A percentile compares a stretch with the other conserved stretches of the same genome.
Conservation (phyloP, 176 grass and related monocot genomes). For the maize (Zea mays) region Zm-B73-REFERENCE-NAM-5.0 NC_050097.1:6896501-6897000, state of each 20-base stretch:
- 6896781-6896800: conserved; percentile 27
- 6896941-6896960: background rate
- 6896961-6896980: background rate
- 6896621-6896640: no score
- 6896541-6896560: no score
- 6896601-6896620: no score
- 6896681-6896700: background rate
- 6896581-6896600: no score
- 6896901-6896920: background rate
- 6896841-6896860: background rate
- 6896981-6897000: background rate
- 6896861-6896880: background rate
- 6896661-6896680: no score
- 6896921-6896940: background rate
- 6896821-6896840: background rate
- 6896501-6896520: no score
- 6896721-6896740: no score
- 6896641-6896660: no score
- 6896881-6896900: background rate
- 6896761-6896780: conserved; percentile 39
- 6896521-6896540: no score
- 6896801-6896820: background rate
- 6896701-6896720: no score
- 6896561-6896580: no score
- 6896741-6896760: conserved; percentile 41